Base-by-base conservation (phyloP, 257 asterid genomes). In the Handroanthus guayacan region DNA sequence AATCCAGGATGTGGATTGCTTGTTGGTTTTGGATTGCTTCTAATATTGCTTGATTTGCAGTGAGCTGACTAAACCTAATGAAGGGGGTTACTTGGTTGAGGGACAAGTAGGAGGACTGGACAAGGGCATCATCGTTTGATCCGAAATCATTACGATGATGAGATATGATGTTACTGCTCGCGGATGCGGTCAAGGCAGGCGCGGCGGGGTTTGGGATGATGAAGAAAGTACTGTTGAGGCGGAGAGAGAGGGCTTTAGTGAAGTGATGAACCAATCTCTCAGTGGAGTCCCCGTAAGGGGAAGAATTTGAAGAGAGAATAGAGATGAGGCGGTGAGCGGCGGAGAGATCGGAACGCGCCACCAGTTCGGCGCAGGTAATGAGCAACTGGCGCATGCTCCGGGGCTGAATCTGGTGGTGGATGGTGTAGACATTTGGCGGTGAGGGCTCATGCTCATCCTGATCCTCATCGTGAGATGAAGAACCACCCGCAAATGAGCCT, bases 41-140 rank as follows among this genome's bases (percentile, higher is more conserved):
- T 10, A 95, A 67, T 12, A 95, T 93, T 0, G 99, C 99, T 56
- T 95, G 99, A 71, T 95, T 95, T 0, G 98, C 99, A 0, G 99
- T 95, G 20, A 95, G 85, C 20, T 95, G 99, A 60, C 88, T 84
- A 18, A 95, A 95, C 78, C 99, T 86, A 43, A 93, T 80, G 72
- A 82, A 95, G 0, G 99, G 99, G 0, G 99, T 91, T 0, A 95
- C 81, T 72, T 93, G 97, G 72, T 95, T 95, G 25, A 95, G 88
- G 0, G 97, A 86, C 3, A 95, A 62, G 76, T 93, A 95, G 0
- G 99, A 84, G 1, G 98, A 90, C 43, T 90, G 99, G 20, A 90
- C 16, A 16, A 91, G 80, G 9, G 87, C 82, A 10, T 83, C 85
- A 16, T 83, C 75, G 18, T 57, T 18, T 2, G 60, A 25, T 39